Evolutionary conservation across 2,329 filamentous ascomycete species (phyloP), one percentile per base, ranked within the genome.

Genomic region (Scedosporium aurantiacum): DNA sequence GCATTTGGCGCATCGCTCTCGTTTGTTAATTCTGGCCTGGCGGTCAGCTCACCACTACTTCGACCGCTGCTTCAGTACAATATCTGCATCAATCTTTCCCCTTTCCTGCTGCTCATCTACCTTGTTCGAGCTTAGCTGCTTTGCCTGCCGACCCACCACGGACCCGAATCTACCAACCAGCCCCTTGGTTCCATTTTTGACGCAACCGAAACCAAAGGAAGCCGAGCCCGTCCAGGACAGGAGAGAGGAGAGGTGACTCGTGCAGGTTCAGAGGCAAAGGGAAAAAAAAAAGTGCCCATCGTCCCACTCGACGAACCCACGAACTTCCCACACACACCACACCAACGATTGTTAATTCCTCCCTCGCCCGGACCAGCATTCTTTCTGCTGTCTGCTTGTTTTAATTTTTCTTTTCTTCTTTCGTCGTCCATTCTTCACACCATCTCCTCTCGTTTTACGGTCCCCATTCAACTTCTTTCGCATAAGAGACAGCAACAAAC

Each of bases 151-250:
- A 52, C 47, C 47, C 47, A 52, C 47, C 21, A 5, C 21, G 47
- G n/a, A 52, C n/a, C 47, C 47, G 47, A 52, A 21, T 21, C 47
- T 52, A 21, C 47, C 47, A 21, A 52, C 47, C 47, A 52, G 47
- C 47, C 47, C 47, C 47, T 52, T 52, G 47, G 54, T 32, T 47
- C n/a, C 54, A 54, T 54, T 43, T 45, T 50, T 21, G 23, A 41
- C 50, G 60, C 62, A 61, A 41, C 58, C 60, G 47, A 52, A 52
- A 52, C 47, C 47, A 52, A 52, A 52, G 47, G 47, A 52, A 52
- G 18, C 47, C 21, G 47, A 52, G 47, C 28, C 28, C 28, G 7
- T 8, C 5, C 28, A 8, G 6, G 28, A 32, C 6, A 32, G 28
- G 5, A 52, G 47, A 21, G 16, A 52, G 47, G n/a, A 52, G 47